A percentile compares a stretch with the other conserved stretches of the same genome.
Conservation (phyloP, 352 stramenopile species). For the Peronospora farinosa region DNA sequence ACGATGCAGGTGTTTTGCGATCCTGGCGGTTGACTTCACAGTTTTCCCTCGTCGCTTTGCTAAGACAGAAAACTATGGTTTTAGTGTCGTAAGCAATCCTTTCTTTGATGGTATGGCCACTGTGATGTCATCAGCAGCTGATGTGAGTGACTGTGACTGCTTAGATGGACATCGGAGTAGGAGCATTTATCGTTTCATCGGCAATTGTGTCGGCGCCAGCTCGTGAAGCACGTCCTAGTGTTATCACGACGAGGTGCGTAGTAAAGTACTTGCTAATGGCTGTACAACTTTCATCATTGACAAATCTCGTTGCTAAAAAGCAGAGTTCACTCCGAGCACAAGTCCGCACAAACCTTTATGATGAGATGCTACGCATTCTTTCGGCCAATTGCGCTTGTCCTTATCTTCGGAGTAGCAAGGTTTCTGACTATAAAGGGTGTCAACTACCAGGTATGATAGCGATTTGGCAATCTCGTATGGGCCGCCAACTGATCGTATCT, state of each 20-base stretch:
- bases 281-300: not conserved
- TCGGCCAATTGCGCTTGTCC: conserved; percentile 59
- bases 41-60: conserved; percentile 93
- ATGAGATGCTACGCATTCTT: conserved; percentile 48
- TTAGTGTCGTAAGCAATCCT: conserved; percentile 80
- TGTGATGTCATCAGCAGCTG: not conserved
- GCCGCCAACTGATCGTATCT: conserved; percentile 5
- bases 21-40: conserved; percentile 97
- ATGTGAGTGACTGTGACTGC: conserved; percentile 1
- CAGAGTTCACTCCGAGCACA: conserved; percentile 14
- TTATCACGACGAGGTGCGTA: conserved; percentile 16
- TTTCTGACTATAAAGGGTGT: conserved; percentile 78
- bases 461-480: not conserved
- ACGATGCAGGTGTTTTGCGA: conserved; percentile 75
- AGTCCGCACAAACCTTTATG: conserved; percentile 11
- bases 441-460: conserved; percentile 66
- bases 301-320: not conserved
- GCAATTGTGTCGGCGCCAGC: conserved; percentile 70
- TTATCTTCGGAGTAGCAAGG: conserved; percentile 61
- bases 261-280: not conserved
- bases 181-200: conserved; percentile 90
- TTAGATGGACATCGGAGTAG: conserved; percentile 96
- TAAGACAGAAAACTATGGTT: conserved; percentile 94
- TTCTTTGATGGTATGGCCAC: not conserved
- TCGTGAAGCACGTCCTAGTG: conserved; percentile 34